Conservation (phyloP, 148 eudicot genomes). For the Euryodendron excelsum region DNA sequence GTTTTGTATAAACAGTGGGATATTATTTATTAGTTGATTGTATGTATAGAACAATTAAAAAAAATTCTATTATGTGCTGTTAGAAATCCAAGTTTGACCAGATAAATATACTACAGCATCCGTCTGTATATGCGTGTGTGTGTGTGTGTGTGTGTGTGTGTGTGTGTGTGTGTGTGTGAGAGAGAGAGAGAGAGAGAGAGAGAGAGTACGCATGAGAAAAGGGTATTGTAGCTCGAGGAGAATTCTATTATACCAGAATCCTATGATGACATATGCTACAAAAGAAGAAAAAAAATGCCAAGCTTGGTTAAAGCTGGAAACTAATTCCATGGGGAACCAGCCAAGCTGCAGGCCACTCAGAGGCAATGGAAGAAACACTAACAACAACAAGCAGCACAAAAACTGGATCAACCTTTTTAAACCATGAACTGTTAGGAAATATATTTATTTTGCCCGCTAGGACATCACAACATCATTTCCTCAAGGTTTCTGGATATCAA, state of each 20-base stretch:
- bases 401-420: no score
- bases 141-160: not conserved
- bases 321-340: not conserved
- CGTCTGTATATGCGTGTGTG: not conserved
- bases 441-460: no score
- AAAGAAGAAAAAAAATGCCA: not conserved
- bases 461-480: no score
- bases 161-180: not conserved
- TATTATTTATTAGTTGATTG: not conserved
- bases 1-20: not conserved
- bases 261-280: not conserved
- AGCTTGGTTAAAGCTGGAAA: not conserved
- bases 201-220: not conserved
- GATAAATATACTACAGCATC: not conserved
- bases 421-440: no score
- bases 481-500: no score
- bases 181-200: not conserved
- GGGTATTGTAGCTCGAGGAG: not conserved
- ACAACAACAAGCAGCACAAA: no score
- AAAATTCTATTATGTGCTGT: not conserved
- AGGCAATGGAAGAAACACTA: no score
- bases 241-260: no score
- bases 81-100: constrained; percentile 2
- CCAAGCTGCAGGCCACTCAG: not conserved
- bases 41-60: not conserved